These are phyloP conservation scores for Ophiorrhiza pumila DNA, from an alignment of 257 asterid species.

Conservation along the genomic window DNA sequence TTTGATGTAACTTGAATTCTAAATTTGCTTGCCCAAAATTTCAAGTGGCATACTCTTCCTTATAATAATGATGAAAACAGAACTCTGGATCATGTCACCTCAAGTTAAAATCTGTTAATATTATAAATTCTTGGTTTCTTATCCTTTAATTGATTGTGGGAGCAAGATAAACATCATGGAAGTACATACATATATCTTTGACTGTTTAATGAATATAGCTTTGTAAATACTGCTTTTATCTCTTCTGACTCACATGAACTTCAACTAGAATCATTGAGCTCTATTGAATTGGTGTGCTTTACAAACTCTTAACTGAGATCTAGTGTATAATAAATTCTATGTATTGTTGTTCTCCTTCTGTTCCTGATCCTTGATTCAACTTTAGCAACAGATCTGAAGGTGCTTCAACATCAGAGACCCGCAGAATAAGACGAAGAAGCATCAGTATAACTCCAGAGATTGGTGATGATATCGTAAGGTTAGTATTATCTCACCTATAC, in stretches of 20 bases:
- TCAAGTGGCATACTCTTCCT: neutral
- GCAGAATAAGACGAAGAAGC: slow-evolving; percentile 88
- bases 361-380: neutral
- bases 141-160: neutral
- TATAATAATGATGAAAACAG: neutral
- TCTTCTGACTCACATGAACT: neutral
- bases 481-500: slow-evolving; percentile 29
- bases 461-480: slow-evolving; percentile 98
- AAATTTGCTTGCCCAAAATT: neutral
- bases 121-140: neutral
- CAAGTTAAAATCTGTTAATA: neutral
- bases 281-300: neutral
- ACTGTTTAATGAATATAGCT: neutral
- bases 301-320: neutral
- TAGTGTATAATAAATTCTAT: neutral
- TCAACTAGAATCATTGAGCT: neutral
- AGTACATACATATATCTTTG: neutral
- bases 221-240: neutral
- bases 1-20: neutral
- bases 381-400: slow-evolving; percentile 77
- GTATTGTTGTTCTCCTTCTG: neutral
- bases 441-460: slow-evolving; percentile 96
- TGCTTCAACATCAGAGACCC: slow-evolving; percentile 70
- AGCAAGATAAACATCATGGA: neutral
- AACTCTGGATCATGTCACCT: neutral